Evolutionary conservation across 2,329 filamentous ascomycete genomes (phyloP).

Genomic region (Paraphaeosphaeria minitans): DNA sequence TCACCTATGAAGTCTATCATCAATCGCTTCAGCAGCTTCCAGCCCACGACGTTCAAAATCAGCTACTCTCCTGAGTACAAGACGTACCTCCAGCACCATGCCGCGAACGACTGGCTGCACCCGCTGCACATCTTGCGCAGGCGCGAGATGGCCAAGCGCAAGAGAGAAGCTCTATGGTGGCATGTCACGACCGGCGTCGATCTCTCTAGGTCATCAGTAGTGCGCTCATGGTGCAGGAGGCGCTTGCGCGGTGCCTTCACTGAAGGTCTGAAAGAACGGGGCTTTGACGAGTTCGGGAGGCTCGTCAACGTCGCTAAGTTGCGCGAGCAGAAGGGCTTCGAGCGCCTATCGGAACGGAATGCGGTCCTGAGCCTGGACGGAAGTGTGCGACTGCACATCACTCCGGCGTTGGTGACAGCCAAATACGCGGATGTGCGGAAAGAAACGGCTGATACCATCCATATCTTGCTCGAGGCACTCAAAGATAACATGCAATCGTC

Average conservation of each 20-base stretch:
- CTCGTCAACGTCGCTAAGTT: constrained; percentile 16
- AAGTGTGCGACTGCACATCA: constrained; percentile 32
- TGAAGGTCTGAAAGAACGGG: constrained; percentile 34
- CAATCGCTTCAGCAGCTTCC: constrained; percentile 20
- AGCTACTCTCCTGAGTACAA: constrained; percentile 31
- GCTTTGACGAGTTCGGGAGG: constrained; percentile 36
- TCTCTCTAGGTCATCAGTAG: constrained; percentile 37
- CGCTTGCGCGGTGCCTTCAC: constrained; percentile 38
- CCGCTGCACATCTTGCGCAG: constrained; percentile 30
- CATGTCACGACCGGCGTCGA: constrained; percentile 29
- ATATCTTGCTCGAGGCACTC: constrained; percentile 19
- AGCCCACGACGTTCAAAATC: constrained; percentile 27
- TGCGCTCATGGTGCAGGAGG: constrained; percentile 39
- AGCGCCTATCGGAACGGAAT: neutral
- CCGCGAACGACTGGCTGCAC: constrained; percentile 30
- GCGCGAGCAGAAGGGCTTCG: constrained; percentile 10
- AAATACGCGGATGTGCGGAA: constrained; percentile 33
- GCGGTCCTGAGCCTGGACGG: constrained; percentile 26
- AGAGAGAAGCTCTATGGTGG: constrained; percentile 41
- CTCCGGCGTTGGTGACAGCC: constrained; percentile 29
- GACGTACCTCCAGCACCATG: constrained; percentile 27
- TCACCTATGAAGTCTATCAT: constrained; percentile 22
- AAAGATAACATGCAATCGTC: neutral
- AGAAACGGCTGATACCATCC: constrained; percentile 27
- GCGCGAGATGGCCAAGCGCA: constrained; percentile 24